These are phyloP conservation scores for Exophiala alcalophila DNA, from an alignment of 2,329 filamentous ascomycete genomes.

Conservation along the genomic window DNA sequence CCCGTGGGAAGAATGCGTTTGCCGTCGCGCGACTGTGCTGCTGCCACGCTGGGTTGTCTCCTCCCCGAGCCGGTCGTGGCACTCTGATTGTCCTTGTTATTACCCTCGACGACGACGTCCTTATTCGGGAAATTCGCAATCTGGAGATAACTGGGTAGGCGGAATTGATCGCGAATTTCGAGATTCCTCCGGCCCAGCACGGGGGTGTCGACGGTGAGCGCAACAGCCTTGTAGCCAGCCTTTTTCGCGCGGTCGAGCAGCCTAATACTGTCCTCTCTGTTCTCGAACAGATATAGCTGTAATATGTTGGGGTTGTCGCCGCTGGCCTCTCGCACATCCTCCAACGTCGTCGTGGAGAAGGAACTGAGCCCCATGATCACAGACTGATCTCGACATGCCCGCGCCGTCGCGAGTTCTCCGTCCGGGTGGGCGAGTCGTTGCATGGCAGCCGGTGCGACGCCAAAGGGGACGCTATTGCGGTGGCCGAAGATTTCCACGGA, in stretches of 20 bases:
- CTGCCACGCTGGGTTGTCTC: constrained; percentile 27
- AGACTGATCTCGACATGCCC: constrained; percentile 41
- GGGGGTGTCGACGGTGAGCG: constrained; percentile 53
- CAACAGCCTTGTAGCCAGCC: constrained; percentile 49
- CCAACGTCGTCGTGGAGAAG: constrained; percentile 42
- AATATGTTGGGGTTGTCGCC: constrained; percentile 39
- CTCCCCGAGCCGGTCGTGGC: background rate
- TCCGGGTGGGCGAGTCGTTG: constrained; percentile 49
- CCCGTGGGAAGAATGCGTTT: constrained; percentile 63
- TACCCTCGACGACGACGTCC: no score
- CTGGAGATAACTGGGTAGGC: constrained; percentile 21
- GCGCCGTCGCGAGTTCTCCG: constrained; percentile 48
- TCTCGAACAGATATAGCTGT: constrained; percentile 52
- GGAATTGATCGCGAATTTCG: constrained; percentile 27
- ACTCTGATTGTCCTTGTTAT: constrained; percentile 52
- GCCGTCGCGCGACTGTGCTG: constrained; percentile 6
- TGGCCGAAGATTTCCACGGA: constrained; percentile 1
- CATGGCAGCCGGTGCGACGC: constrained; percentile 51
- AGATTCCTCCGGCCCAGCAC: constrained; percentile 43
- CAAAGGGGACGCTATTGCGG: constrained; percentile 45
- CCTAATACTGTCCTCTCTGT: constrained; percentile 40
- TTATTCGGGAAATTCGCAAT: constrained; percentile 33
- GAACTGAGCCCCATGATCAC: constrained; percentile 46
- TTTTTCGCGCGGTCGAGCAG: constrained; percentile 41
- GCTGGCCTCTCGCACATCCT: constrained; percentile 43